Evolutionary conservation across 495 filamentous ascomycete species (phyloP).

Genomic region (Tuber indicum): DNA sequence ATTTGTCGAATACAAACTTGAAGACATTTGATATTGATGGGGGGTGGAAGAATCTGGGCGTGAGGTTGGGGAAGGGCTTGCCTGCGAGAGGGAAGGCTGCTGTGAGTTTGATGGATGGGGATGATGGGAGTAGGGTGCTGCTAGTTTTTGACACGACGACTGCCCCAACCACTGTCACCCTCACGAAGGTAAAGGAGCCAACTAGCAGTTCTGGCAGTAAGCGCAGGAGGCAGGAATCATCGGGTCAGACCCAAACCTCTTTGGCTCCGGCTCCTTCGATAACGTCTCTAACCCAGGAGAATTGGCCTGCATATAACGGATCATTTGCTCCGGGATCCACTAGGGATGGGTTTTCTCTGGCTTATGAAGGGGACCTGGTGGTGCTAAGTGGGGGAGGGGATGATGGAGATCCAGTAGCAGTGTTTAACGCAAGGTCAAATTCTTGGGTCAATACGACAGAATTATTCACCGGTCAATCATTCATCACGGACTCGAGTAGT

Average conservation of each 20-base stretch:
- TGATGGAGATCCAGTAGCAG: slow-evolving; percentile 54
- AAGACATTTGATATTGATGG: slow-evolving; percentile 54
- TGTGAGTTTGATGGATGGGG: slow-evolving; percentile 53
- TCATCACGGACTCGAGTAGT: slow-evolving; percentile 41
- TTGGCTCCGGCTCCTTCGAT: slow-evolving; percentile 14
- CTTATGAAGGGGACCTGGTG: slow-evolving; percentile 56
- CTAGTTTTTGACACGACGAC: slow-evolving; percentile 69
- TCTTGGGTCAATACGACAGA: slow-evolving; percentile 70
- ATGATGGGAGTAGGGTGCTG: slow-evolving; percentile 76
- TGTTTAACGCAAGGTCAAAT: slow-evolving; percentile 76
- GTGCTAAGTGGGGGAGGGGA: slow-evolving; percentile 71
- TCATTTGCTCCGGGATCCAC: slow-evolving; percentile 59
- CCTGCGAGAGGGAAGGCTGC: slow-evolving; percentile 38
- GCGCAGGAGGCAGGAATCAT: slow-evolving; percentile 18
- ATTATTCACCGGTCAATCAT: slow-evolving; percentile 52
- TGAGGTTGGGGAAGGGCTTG: slow-evolving; percentile 55
- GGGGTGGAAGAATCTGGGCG: slow-evolving; percentile 61
- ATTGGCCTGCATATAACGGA: slow-evolving; percentile 73
- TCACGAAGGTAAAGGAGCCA: slow-evolving; percentile 30
- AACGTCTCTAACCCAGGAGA: slow-evolving; percentile 47
- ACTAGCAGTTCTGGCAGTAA: slow-evolving; percentile 25
- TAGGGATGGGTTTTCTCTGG: slow-evolving; percentile 58
- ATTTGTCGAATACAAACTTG: slow-evolving; percentile 57
- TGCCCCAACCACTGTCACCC: slow-evolving; percentile 68
- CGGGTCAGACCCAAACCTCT: slow-evolving; percentile 2